These are phyloP conservation scores for Lentinula novae-zelandiae DNA, from an alignment of 1,284 basidiomycete species.

Conservation along the genomic window DNA sequence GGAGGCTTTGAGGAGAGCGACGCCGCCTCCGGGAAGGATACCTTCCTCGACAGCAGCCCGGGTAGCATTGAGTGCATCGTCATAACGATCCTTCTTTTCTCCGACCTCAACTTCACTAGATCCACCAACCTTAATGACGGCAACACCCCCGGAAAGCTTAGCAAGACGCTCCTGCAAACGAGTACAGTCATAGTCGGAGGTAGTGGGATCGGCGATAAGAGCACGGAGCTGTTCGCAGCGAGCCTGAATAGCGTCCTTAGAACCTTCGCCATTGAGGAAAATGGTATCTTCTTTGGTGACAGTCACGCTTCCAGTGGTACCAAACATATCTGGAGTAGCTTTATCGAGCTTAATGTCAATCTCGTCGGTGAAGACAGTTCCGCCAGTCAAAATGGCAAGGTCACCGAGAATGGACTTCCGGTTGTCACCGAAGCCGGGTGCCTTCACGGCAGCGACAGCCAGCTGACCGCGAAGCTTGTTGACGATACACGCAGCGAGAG, in stretches of 20 bases:
- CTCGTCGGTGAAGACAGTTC: slow-evolving; percentile 97
- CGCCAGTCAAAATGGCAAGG: slow-evolving; percentile 94
- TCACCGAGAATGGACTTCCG: slow-evolving; percentile 97
- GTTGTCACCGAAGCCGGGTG: slow-evolving; percentile 99
- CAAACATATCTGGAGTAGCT: slow-evolving; percentile 87
- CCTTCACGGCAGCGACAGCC: slow-evolving; percentile 91
- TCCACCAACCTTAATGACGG: slow-evolving; percentile 98
- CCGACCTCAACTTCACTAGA: slow-evolving; percentile 94
- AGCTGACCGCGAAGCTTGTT: slow-evolving; percentile 99
- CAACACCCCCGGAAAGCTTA: slow-evolving; percentile 94
- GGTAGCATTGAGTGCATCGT: slow-evolving; percentile 96
- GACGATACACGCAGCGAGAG: slow-evolving; percentile 94
- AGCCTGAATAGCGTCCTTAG: slow-evolving; percentile 80
- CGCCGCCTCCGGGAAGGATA: slow-evolving; percentile 94
- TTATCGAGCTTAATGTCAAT: slow-evolving; percentile 97
- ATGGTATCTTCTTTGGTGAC: slow-evolving; percentile 99
- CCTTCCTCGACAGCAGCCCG: slow-evolving; percentile 98
- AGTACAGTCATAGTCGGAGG: slow-evolving; percentile 91
- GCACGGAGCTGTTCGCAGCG: slow-evolving; percentile 95
- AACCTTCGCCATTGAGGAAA: slow-evolving; percentile 89
- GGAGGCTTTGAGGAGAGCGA: slow-evolving; percentile 88
- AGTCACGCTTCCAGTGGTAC: slow-evolving; percentile 88
- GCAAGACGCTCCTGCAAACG: slow-evolving; percentile 98
- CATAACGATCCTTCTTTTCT: slow-evolving; percentile 99
- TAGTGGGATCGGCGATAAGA: slow-evolving; percentile 80